These are phyloP conservation scores for Pseudofabraea citricarpa DNA, from an alignment of 2,329 filamentous ascomycete genomes.

Conservation along the genomic window DNA sequence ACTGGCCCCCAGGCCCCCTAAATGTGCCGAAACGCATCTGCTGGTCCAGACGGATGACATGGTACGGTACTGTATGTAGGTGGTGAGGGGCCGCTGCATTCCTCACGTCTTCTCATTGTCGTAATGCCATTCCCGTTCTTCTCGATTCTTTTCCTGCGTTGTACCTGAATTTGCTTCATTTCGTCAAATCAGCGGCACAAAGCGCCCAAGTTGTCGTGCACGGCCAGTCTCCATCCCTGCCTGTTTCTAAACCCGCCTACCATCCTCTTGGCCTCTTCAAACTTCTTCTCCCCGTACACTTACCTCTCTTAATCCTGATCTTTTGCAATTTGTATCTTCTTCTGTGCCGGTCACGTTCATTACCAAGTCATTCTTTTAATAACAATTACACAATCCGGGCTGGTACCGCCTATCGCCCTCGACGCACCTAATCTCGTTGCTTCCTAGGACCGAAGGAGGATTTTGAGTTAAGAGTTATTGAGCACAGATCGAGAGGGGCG, in stretches of 20 bases:
- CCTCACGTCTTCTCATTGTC: background rate
- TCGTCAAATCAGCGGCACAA: conserved; percentile 15
- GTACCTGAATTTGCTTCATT: conserved; percentile 15
- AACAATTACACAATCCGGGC: too few relatives aligned
- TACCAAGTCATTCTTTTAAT: conserved; percentile 17
- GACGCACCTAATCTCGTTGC: too few relatives aligned
- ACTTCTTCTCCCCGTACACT: conserved; percentile 1
- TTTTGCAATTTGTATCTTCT: conserved; percentile 12
- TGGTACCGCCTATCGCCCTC: conserved; percentile 1
- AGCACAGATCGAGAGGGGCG: too few relatives aligned
- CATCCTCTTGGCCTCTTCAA: conserved; percentile 4
- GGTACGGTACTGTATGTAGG: too few relatives aligned
- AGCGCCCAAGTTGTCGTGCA: conserved; percentile 18
- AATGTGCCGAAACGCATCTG: too few relatives aligned
- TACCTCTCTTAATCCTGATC: conserved; percentile 10
- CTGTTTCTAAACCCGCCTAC: conserved; percentile 17
- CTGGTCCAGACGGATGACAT: too few relatives aligned
- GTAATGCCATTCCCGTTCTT: background rate
- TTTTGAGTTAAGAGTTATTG: too few relatives aligned
- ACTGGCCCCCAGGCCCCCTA: too few relatives aligned
- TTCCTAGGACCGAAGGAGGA: too few relatives aligned
- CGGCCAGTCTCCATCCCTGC: conserved; percentile 15
- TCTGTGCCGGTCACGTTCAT: conserved; percentile 26
- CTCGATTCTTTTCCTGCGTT: conserved; percentile 10
- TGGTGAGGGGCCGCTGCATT: too few relatives aligned